Base-by-base conservation (phyloP, 1,284 basidiomycete genomes). In the Sporisorium iseilematis-ciliati region DNA sequence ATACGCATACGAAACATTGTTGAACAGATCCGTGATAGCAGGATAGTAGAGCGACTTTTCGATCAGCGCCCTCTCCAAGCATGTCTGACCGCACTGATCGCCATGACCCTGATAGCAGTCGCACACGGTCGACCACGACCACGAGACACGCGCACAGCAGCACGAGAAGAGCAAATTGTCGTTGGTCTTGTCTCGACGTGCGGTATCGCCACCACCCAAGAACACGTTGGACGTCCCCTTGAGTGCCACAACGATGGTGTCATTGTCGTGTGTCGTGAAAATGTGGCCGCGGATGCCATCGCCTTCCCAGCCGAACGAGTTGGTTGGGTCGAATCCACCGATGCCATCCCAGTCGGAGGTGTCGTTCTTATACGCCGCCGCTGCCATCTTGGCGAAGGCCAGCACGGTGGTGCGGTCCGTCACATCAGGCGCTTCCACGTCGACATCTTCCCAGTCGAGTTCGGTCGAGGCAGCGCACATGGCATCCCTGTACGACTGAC, bases 161-260 rank as follows among this genome's bases (percentile, higher is more conserved):
- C 96, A 99, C 58, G 94, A 97, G 86, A 98, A 99, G 59, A 98
- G 87, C n/a, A 99, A 85, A 79, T 98, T 98, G 86, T 97, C 95
- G 86, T 97, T 98, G 55, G 92, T 85, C 87, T 93, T 97, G 88
- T 98, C 95, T 80, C 95, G 95, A 87, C 90, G 91, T 1, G 89
- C 88, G 14, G 96, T 98, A 16, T 93, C 91, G 0, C 93, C 94
- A 0, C 92, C 92, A 5, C 91, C 90, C 50, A 96, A 89, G 18
- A 92, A 73, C 5, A 90, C 90, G 0, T 93, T 90, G 11, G 93
- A 93, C 1, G 95, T 98, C 42, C 96, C 96, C 87, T 99, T 99
- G 88, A 98, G 92, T 14, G 94, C 90, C 16, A 98, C 88, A 12
- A 97, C 90, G 48, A 98, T 89, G 0, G 93, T 96, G 35, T 89